Percentiles rank a stretch among this genome's conserved stretches.
Evolutionary conservation across 768 basidiomycete species (phyloP).

Genomic region (Mycena pura): DNA sequence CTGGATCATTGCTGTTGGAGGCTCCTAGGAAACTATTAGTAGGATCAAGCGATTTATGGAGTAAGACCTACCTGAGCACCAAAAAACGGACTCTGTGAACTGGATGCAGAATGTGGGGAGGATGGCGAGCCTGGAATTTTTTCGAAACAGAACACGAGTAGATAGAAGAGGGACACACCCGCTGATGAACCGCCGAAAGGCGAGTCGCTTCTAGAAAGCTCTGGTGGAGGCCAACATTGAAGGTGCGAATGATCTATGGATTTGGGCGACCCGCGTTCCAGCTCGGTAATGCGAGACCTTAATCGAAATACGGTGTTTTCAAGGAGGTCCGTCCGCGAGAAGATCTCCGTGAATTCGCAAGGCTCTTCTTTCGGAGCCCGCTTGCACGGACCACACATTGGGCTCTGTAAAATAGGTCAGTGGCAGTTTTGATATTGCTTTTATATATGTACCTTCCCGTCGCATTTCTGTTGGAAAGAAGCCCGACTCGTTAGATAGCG

Average conservation of each 20-base stretch:
- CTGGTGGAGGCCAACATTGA: neutral
- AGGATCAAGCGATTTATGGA: too few species aligned
- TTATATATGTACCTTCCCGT: too few species aligned
- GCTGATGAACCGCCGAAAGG: slow-evolving; percentile 14
- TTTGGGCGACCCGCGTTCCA: slow-evolving; percentile 30
- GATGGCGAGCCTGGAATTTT: neutral
- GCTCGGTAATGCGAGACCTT: slow-evolving; percentile 44
- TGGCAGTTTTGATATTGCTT: too few species aligned
- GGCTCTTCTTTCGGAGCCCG: too few species aligned
- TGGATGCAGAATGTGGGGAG: neutral
- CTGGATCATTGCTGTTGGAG: slow-evolving; percentile 12
- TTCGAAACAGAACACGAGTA: neutral
- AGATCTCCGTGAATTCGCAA: too few species aligned
- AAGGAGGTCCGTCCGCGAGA: too few species aligned
- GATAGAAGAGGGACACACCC: neutral
- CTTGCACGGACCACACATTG: too few species aligned
- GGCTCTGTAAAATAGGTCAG: too few species aligned
- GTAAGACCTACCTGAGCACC: neutral
- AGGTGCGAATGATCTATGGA: slow-evolving; percentile 24
- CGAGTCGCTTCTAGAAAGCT: neutral
- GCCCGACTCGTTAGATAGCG: too few species aligned
- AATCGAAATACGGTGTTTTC: too few species aligned
- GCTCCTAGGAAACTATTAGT: slow-evolving; percentile 2
- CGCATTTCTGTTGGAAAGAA: too few species aligned
- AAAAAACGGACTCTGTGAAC: neutral